Conservation (phyloP, 2,329 filamentous ascomycete genomes). For the Fusarium verrucosum region DNA sequence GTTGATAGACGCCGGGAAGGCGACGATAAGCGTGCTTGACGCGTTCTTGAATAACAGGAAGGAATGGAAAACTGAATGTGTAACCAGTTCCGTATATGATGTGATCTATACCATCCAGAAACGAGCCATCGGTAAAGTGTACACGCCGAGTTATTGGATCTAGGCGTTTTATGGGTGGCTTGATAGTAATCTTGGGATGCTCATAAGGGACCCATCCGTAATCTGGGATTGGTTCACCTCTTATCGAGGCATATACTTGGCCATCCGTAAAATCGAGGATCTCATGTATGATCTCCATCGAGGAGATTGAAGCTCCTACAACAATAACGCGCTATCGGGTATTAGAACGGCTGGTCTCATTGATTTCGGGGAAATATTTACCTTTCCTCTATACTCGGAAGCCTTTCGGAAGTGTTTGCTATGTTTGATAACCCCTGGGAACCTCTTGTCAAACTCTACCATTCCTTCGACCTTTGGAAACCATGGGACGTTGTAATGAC, state of each 20-base stretch:
- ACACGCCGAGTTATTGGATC: slow-evolving; percentile 3
- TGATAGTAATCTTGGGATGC: slow-evolving; percentile 25
- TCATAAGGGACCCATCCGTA: slow-evolving; percentile 28
- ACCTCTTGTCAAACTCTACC: slow-evolving; percentile 4
- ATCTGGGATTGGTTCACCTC: slow-evolving; percentile 6
- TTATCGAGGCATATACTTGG: slow-evolving; percentile 16
- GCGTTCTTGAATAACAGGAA: slow-evolving; percentile 2
- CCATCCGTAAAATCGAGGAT: slow-evolving; percentile 10
- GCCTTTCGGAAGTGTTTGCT: slow-evolving; percentile 25
- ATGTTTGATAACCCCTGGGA: slow-evolving; percentile 8
- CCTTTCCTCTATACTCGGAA: slow-evolving; percentile 12
- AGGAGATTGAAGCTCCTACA: slow-evolving; percentile 26
- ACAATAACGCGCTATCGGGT: slow-evolving; percentile 16
- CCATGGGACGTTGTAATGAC: slow-evolving; percentile 31
- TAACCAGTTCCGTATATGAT: slow-evolving; percentile 31
- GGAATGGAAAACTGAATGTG: slow-evolving; percentile 22
- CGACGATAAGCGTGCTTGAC: slow-evolving; percentile 18
- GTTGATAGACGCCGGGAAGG: slow-evolving; percentile 25
- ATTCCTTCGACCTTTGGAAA: slow-evolving; percentile 20
- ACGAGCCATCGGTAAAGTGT: slow-evolving; percentile 16
- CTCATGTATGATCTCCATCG: slow-evolving; percentile 21
- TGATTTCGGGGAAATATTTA: accelerated
- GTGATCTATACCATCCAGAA: slow-evolving; percentile 15
- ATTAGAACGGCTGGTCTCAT: background rate
- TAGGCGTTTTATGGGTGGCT: slow-evolving; percentile 14